Base-by-base conservation (phyloP, 1,139 yeast species). In the Geotrichum aggregatum region DNA sequence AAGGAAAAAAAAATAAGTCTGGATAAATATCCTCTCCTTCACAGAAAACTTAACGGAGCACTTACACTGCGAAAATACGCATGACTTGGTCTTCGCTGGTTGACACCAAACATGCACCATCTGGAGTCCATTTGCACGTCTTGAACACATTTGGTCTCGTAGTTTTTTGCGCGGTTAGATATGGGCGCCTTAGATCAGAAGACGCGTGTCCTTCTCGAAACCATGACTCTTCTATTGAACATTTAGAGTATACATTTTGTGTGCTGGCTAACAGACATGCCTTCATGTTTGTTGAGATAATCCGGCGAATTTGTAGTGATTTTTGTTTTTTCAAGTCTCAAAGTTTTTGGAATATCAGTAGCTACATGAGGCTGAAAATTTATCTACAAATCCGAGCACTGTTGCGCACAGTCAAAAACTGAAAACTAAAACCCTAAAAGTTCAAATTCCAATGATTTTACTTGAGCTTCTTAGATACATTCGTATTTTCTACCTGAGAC, bases 91-190 rank as follows among this genome's bases (percentile, higher is more conserved):
- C 72, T 14, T 64, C 67, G 16, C 63, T 60, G 2, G 57, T 54
- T 1, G 70, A 58, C 6, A 67, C 54, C 13, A 69, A 50, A 2
- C 69, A 55, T 3, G 66, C 56, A 1, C 69, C 69, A 47, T 69
- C 71, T 0, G 61, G 52, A 3, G 69, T 63, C 71, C 71, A 69
- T 18, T 57, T 50, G 30, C 56, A 54, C 6, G 56, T 46, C 28
- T 49, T 44, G 35, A 53, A 53, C 7, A 38, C 16, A 14, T 49
- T 49, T 22, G 47, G 14, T 5, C 16, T 36, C 19, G 28, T 24
- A 5, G 28, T 5, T 24, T n/a, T n/a, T n/a, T n/a, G n/a, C n/a
- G n/a, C n/a, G n/a, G n/a, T n/a, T n/a, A 31, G 11, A 5, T 24
- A 10, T n/a, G 38, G 39, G 30, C 28, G 28, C 28, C 28, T 24